Conservation (phyloP, 1,284 basidiomycete genomes). For the Microstroma glucosiphilum region DNA sequence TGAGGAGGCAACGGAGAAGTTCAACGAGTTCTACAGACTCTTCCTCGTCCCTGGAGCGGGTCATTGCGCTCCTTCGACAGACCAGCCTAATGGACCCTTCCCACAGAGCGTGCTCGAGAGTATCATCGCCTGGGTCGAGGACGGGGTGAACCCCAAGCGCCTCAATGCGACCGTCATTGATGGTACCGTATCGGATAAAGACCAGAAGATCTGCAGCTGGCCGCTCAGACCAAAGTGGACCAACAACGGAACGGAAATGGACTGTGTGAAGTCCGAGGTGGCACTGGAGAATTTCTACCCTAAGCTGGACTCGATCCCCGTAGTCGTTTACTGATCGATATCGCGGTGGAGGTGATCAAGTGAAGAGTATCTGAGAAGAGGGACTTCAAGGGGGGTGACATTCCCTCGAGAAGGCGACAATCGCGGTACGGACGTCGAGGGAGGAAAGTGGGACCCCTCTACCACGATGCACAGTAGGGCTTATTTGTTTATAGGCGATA, state of each 20-base stretch:
- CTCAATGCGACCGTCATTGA: slow-evolving; percentile 5
- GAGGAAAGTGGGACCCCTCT: too few species aligned
- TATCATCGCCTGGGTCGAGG: slow-evolving; percentile 6
- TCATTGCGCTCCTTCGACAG: background rate
- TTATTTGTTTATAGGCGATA: too few species aligned
- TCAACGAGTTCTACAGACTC: background rate
- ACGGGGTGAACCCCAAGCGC: background rate
- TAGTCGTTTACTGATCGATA: background rate
- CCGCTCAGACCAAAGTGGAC: background rate
- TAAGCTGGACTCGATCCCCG: background rate
- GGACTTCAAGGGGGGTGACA: too few species aligned
- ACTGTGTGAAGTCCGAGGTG: background rate
- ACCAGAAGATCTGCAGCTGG: slow-evolving; percentile 5
- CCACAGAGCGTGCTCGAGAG: background rate
- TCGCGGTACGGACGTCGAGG: too few species aligned
- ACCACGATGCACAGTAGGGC: too few species aligned
- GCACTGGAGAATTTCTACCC: background rate
- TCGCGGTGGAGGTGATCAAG: too few species aligned
- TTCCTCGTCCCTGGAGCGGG: background rate
- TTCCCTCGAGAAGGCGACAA: too few species aligned
- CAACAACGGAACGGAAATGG: background rate
- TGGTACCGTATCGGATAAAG: background rate
- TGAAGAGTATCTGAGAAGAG: too few species aligned
- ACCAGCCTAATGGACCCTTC: slow-evolving; percentile 4
- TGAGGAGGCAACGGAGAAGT: background rate